Percentiles rank a stretch among this genome's conserved stretches.
These are phyloP conservation scores for Gonapodya prolifera DNA, from an alignment of 192 early-diverging fungal species.

Conservation along the genomic window DNA sequence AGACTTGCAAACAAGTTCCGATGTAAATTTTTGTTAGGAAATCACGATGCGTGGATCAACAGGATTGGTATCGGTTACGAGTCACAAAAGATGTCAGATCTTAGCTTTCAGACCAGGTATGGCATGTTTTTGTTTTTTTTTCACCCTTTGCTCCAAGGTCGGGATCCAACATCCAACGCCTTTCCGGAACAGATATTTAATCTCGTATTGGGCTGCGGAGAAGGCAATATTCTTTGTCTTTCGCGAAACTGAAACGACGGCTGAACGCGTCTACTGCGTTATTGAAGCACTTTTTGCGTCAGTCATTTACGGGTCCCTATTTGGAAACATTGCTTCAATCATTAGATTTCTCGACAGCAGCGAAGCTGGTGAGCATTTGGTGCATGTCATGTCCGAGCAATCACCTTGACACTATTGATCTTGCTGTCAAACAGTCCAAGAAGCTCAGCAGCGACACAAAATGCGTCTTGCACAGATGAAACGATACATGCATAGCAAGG, in stretches of 20 bases:
- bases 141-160: no score
- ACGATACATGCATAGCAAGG: neutral
- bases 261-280: conserved; percentile 1
- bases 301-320: conserved; percentile 8
- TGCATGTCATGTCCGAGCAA: no score
- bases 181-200: no score
- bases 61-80: neutral
- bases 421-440: conserved; percentile 8
- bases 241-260: neutral
- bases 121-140: no score
- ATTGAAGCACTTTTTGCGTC: conserved; percentile 10
- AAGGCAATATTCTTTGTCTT: neutral
- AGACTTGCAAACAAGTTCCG: no score
- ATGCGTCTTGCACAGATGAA: neutral
- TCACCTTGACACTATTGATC: no score
- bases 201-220: neutral
- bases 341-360: conserved; percentile 8
- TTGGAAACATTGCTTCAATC: conserved; percentile 11
- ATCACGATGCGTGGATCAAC: conserved; percentile 7
- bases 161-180: no score
- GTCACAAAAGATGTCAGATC: neutral
- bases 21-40: no score
- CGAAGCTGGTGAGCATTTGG: conserved; percentile 5
- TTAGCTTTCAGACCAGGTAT: neutral
- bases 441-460: neutral